Evolutionary conservation across 371 early-diverging fungal genomes (phyloP), one percentile per base, ranked within the genome.

Genomic region (Blakeslea trispora): DNA sequence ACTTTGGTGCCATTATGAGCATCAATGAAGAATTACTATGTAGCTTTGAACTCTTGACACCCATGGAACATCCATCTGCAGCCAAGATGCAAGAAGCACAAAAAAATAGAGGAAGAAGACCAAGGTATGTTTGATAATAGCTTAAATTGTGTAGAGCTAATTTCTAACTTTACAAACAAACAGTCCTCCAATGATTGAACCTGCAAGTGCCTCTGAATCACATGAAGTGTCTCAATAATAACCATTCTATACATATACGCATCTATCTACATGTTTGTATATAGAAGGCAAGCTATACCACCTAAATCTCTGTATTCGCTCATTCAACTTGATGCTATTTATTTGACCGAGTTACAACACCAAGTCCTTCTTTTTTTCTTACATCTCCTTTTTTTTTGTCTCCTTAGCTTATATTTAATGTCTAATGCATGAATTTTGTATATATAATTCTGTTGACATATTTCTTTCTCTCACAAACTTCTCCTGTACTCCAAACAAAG

Each of bases 1-100:
- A 99, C 52, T 89, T 85, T 68, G 96, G 96, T 9, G 98, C 95
- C 0, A 94, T 98, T 65, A 97, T 99, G 98, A 86, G 90, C 43
- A 94, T 99, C 42, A 94, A 91, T 66, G 92, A 95, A 63, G 91
- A 95, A 35, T 75, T 97, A 37, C 77, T 96, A 55, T 99, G 99
- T 73, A 90, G 90, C 23, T 94, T 95, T 78, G 89, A 92, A 46
- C 50, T 78, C 24, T 55, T 78, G 14, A 71, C 79, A 21, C 79
- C 79, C 0, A 63, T 61, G 19, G 79, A 75, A 42, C 75, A 78
- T 57, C 75, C 75, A 34, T 54, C 63, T 6, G 44, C 53, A 5
- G 52, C 47, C 8, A 55, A 56, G 22, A 3, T 60, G 35, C 65
- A 59, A 43, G 65, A 64, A 18, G 65, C 65, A 9, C 65, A 56